Evolutionary conservation across 768 basidiomycete species (phyloP), one percentile per base, ranked within the genome.

Genomic region (Boletus rubroflammeus): DNA sequence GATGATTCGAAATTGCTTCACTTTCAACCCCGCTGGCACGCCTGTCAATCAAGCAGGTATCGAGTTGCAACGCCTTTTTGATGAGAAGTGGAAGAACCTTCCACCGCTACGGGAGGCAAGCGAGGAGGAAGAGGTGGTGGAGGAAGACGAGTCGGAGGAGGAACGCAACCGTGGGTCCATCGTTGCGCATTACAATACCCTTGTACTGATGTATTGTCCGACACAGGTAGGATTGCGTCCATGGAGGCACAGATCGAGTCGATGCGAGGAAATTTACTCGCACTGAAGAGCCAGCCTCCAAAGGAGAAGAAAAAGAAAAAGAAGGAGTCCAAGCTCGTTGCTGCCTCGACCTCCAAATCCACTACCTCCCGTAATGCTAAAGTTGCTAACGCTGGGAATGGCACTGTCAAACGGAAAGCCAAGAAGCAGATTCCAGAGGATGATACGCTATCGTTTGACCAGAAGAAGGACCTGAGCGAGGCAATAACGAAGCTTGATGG

Each of bases 391-490:
- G 63, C 76, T 17, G 65, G 62, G 31, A 76, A 61, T 32, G 69
- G 72, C 38, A 28, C 63, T 5, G 84, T 84, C 74, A 85, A 84
- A 72, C 74, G 76, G 60, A 82, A 80, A 64, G 61, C 72, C 32
- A 90, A 89, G 78, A 88, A 88, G 68, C 76, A 78, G 36, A 69
- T 84, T 41, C 73, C 81, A 10, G 89, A 92, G 60, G 88, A 91
- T 62, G 90, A 93, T 53, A 84, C 87, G 2, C 78, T 98, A 35
- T 88, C 91, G 48, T 91, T 96, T 69, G 92, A 93, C 60, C 96
- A 98, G 78, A 99, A 99, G 86, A 94, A 97, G 73, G 93, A 98
- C 67, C 76, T 99, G 52, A 96, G 94, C 65, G 94, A 98, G 72
- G 90, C 93, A 48, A 99, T 99, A 60, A 80, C 81, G 56, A 81